A percentile compares a stretch with the other conserved stretches of the same genome.
Conservation (phyloP, 2,329 filamentous ascomycete species). For the Phialophora chinensis region DNA sequence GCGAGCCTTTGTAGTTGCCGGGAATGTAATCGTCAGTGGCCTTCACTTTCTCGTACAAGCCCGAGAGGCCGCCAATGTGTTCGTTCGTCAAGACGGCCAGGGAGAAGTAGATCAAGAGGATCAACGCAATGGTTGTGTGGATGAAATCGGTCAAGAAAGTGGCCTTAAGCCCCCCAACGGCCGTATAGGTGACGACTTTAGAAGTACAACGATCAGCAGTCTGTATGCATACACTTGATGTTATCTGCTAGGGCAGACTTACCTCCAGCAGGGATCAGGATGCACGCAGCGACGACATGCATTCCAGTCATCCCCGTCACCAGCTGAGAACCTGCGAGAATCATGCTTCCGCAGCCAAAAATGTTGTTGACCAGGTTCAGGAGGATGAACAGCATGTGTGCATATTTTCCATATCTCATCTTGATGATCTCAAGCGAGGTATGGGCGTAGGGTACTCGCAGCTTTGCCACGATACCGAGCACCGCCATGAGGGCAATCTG, state of each 20-base stretch:
- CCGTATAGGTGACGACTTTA: constrained; percentile 46
- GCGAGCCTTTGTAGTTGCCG: constrained; percentile 56
- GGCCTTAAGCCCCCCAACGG: constrained; percentile 56
- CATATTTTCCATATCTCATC: constrained; percentile 54
- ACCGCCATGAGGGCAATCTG: constrained; percentile 59
- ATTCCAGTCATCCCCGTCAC: constrained; percentile 57
- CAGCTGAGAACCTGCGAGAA: constrained; percentile 52
- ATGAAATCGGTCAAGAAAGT: constrained; percentile 58
- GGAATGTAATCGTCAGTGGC: constrained; percentile 52
- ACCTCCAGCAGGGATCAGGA: constrained; percentile 56
- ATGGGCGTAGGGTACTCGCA: constrained; percentile 58
- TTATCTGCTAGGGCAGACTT: constrained; percentile 21
- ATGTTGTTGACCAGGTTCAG: constrained; percentile 52
- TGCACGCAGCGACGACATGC: constrained; percentile 55
- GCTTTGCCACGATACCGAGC: constrained; percentile 57
- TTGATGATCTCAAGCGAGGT: constrained; percentile 59
- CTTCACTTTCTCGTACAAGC: constrained; percentile 46
- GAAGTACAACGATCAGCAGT: constrained; percentile 9
- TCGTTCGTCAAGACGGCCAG: constrained; percentile 24
- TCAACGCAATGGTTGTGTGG: constrained; percentile 56
- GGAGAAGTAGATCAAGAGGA: constrained; percentile 52
- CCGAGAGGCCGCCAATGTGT: constrained; percentile 21
- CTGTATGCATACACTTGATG: background rate
- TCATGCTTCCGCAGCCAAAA: constrained; percentile 55
- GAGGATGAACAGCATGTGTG: constrained; percentile 50